Conservation (phyloP, 345 rosid genomes). For the Gossypium raimondii region DNA sequence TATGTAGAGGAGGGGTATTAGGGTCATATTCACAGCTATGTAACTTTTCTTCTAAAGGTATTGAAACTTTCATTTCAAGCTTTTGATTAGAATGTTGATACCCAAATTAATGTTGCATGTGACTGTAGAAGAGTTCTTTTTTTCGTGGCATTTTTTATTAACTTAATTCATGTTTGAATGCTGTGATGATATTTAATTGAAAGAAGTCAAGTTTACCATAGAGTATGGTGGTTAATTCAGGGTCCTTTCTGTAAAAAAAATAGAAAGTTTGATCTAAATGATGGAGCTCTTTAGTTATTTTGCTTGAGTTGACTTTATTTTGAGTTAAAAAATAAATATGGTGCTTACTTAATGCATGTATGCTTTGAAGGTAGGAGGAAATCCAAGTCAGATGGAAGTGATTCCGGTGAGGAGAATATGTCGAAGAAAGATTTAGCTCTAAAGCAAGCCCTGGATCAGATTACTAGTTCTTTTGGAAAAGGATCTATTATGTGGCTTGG, state of each 20-base stretch:
- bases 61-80: conserved; percentile 1
- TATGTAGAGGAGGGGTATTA: conserved; percentile 31
- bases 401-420: conserved; percentile 65
- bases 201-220: not conserved
- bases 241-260: not conserved
- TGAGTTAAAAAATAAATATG: not conserved
- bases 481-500: conserved; percentile 68
- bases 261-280: not conserved
- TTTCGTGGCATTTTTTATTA: not conserved
- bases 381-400: conserved; percentile 74
- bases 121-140: not conserved
- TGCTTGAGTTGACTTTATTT: not conserved
- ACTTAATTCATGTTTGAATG: not conserved
- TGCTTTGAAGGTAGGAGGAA: conserved; percentile 54
- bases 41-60: conserved; percentile 67
- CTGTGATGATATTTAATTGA: not conserved
- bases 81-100: not conserved
- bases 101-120: not conserved
- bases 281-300: not conserved
- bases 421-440: conserved; percentile 84
- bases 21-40: conserved; percentile 49
- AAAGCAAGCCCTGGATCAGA: conserved; percentile 91
- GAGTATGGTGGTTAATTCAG: not conserved
- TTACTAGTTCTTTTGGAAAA: conserved; percentile 75
- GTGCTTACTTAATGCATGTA: not conserved